phyloP scores from a whole-genome alignment of 140 eudicot species.

The Oenanthe javanica region DNA sequence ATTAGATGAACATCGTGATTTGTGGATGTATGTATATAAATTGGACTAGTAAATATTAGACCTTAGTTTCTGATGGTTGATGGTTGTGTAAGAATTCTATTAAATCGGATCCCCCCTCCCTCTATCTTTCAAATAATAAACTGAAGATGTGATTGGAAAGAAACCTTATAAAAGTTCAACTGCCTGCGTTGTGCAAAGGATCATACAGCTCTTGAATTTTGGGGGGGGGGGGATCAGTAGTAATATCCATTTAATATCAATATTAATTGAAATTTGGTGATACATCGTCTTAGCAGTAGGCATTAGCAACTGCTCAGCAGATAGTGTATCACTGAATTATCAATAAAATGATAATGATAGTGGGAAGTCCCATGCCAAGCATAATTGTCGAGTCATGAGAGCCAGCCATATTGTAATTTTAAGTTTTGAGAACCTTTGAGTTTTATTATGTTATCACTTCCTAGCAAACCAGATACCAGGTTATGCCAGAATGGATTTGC shows the following conservation, averaged over 20 bases:
- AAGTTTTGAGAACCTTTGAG: neutral
- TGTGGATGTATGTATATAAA: neutral
- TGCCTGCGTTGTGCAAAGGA: neutral
- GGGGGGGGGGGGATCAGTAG: neutral
- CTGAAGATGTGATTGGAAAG: neutral
- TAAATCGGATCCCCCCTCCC: neutral
- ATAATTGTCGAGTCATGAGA: neutral
- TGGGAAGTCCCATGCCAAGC: neutral
- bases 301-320: neutral
- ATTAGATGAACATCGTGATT: neutral
- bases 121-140: neutral
- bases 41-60: neutral
- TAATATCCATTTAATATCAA: neutral
- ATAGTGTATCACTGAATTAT: no score
- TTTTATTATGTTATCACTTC: neutral
- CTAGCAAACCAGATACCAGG: neutral
- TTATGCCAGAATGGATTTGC: neutral
- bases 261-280: neutral
- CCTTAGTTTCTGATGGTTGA: neutral
- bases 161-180: neutral
- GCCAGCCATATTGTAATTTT: neutral
- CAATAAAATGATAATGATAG: neutral
- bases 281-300: neutral
- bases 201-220: neutral
- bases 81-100: conserved; percentile 1